Percentiles rank a stretch among this genome's conserved stretches.
These are phyloP conservation scores for Gossypium rotundifolium DNA, from an alignment of 345 rosid species.

Conservation along the genomic window DNA sequence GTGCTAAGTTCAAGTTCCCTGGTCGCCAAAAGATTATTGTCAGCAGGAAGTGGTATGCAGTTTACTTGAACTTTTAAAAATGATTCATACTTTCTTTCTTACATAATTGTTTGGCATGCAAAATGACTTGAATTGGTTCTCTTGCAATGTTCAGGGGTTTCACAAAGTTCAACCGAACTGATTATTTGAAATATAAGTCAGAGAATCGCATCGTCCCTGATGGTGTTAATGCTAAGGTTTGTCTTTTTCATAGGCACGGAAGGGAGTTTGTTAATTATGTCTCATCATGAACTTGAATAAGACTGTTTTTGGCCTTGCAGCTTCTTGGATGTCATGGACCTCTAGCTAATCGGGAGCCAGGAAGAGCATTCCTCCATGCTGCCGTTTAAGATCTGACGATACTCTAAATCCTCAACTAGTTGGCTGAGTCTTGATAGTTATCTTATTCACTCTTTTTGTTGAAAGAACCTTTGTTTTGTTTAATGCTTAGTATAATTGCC, in stretches of 20 bases:
- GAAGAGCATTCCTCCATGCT: constrained; percentile 46
- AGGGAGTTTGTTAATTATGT: neutral
- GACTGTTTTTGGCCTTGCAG: constrained; percentile 25
- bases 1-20: constrained; percentile 76
- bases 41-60: constrained; percentile 63
- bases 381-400: constrained; percentile 20
- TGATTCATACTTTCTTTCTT: neutral
- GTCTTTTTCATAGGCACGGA: neutral
- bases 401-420: neutral
- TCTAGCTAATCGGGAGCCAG: constrained; percentile 52
- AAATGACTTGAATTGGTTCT: neutral
- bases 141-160: constrained; percentile 45
- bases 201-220: constrained; percentile 55
- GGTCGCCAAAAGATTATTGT: constrained; percentile 77
- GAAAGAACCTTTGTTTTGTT: neutral
- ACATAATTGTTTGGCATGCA: neutral
- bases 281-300: neutral
- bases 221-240: constrained; percentile 75
- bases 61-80: neutral
- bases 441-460: neutral
- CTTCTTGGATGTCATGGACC: constrained; percentile 75
- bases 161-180: constrained; percentile 56
- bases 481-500: neutral
- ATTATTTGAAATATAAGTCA: constrained; percentile 47
- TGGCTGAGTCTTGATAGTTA: neutral